Base-by-base conservation (phyloP, 2,329 filamentous ascomycete species). In the Claviceps cyperi region DNA sequence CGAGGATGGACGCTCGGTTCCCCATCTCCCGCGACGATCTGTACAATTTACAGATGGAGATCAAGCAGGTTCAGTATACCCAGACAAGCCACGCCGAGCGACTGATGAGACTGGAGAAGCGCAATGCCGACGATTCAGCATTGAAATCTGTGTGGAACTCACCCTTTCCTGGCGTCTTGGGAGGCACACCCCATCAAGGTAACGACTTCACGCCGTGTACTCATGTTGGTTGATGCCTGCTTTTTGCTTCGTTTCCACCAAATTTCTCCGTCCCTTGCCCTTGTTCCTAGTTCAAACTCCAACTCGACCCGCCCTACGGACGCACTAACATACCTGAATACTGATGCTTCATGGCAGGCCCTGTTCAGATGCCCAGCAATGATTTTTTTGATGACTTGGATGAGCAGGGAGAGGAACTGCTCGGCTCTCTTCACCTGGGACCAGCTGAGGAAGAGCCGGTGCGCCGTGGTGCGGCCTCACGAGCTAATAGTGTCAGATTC, bases 401-500 rank as follows among this genome's bases (percentile, higher is more conserved):
- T 60, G 89, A 92, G 60, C 85, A 94, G 56, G 81, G 84, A 46
- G 84, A 84, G 60, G 86, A 83, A 59, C 74, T 92, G 52, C 77
- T 94, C 46, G 84, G 83, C 48, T 87, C 85, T 49, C 75, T 96
- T 51, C 86, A 90, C 52, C 74, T 97, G 6, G 91, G 95, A 2
- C 67, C 69, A 55, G 77, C 83, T 5, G 90, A 95, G 54, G 89
- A 97, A 54, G 85, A 90, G 62, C 86, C 86, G 35, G 82, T 88
- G 51, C 81, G 88, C 38, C 80, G 91, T 55, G 87, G 92, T 49
- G 87, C 86, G 19, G 84, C 88, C 17, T 98, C 92, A 17, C 79
- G 92, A 58, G 91, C 92, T 46, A 97, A 97, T 64, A 97, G 92
- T 62, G 92, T 98, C 57, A 86, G 92, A 38, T 98, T 98, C 60